Evolutionary conservation across 345 rosid genomes (phyloP), one percentile per base, ranked within the genome.

Genomic region (Aethionema arabicum): DNA sequence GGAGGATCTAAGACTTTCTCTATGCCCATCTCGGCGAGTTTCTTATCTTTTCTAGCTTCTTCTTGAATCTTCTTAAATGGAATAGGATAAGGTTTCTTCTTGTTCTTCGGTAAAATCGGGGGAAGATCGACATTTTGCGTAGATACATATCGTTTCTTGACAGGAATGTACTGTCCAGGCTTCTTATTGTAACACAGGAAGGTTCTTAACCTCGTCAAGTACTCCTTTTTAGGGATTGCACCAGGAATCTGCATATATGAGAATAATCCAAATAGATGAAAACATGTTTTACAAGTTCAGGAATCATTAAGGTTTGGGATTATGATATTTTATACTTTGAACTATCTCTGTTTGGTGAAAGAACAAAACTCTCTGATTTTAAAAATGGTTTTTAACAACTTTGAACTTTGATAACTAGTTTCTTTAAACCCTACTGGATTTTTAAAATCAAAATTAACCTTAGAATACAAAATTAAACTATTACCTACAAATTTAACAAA

Each of bases 11-110:
- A 56, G 65, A 67, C 41, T 68, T 61, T 54, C 12, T 47, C 52
- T 21, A 84, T 72, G 15, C 90, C 88, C 86, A 43, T 74, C 59
- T 79, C 74, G 5, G 83, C 95, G 48, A 82, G 86, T 69, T 75
- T 82, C 68, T 68, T 87, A 39, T 79, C 76, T 50, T 53, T 68
- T 70, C 79, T 76, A 8, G 82, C 84, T 52, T 67, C 78, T 61
- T 67, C 75, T 67, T 67, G 74, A 61, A 87, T 84, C 75, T 79
- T 72, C 74, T 65, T 80, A 36, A 82, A n/a, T 15, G 90, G 88
- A 62, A 87, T 68, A 29, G 86, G 85, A 65, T 48, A 87, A 27
- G 88, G 90, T 61, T 87, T 87, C 82, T 87, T 87, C 82, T 82
- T 74, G 36, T 65, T 77, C 81, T 74, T 79, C 14, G 86, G 86